Evolutionary conservation across 2,329 filamentous ascomycete genomes (phyloP).

Genomic region (Orbilia ellipsospora): DNA sequence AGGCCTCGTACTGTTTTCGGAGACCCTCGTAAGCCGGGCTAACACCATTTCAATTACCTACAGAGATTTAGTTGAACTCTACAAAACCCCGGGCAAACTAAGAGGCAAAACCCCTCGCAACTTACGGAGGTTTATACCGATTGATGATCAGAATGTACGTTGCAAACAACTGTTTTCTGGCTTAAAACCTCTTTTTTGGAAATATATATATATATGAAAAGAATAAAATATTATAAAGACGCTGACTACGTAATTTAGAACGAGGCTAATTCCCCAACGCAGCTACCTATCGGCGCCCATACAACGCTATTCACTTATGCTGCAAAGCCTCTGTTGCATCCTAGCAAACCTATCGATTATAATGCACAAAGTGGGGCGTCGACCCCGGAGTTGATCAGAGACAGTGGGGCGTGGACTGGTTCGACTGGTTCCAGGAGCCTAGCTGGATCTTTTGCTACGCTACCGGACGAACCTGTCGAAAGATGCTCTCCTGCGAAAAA

Average conservation of each 20-base stretch:
- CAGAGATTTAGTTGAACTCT: constrained; percentile 92
- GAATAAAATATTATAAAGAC: too few species aligned
- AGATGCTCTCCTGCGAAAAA: constrained; percentile 49
- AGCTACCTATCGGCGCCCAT: too few species aligned
- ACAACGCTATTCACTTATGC: too few species aligned
- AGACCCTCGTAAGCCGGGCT: background rate
- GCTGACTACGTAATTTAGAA: too few species aligned
- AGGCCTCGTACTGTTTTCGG: background rate
- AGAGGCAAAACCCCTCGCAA: constrained; percentile 84
- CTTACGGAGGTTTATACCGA: constrained; percentile 67
- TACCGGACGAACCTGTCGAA: constrained; percentile 20
- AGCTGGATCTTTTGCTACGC: constrained; percentile 30
- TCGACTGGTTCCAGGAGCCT: constrained; percentile 25
- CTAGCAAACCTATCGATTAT: too few species aligned
- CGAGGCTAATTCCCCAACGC: too few species aligned
- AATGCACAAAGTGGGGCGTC: constrained; percentile 13
- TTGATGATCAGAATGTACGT: constrained; percentile 22
- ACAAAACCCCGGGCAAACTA: constrained; percentile 89
- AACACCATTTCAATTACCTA: background rate
- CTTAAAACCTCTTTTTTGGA: too few species aligned
- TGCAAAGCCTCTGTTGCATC: too few species aligned
- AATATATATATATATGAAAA: too few species aligned
- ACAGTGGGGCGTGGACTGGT: constrained; percentile 34
- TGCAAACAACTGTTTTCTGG: too few species aligned
- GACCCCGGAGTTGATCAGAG: constrained; percentile 41